Percentiles rank a stretch among this genome's conserved stretches.
Evolutionary conservation across 2,329 filamentous ascomycete species (phyloP).

Genomic region (Ceratocystis colombiana): DNA sequence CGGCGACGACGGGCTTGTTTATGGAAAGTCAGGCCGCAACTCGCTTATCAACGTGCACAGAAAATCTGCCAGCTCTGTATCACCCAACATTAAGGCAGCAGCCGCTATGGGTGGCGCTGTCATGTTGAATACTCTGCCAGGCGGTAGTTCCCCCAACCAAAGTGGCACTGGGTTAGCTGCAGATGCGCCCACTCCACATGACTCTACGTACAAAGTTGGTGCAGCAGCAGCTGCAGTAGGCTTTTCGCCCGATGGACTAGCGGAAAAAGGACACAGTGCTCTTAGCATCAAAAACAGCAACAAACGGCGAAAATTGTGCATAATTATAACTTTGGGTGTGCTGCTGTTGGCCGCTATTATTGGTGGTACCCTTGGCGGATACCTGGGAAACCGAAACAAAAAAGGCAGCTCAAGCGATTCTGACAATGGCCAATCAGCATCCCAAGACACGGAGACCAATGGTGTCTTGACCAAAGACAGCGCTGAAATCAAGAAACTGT

Average conservation of each 20-base stretch:
- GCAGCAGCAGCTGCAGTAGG: slow-evolving; percentile 18
- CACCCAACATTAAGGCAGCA: slow-evolving; percentile 38
- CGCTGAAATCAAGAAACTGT: slow-evolving; percentile 64
- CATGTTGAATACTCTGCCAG: slow-evolving; percentile 25
- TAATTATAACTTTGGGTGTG: slow-evolving; percentile 53
- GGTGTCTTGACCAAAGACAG: slow-evolving; percentile 67
- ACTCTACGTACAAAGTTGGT: neutral
- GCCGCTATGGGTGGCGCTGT: slow-evolving; percentile 36
- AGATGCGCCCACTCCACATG: neutral
- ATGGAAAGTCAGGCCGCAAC: slow-evolving; percentile 38
- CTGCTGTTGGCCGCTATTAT: slow-evolving; percentile 61
- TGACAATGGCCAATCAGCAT: slow-evolving; percentile 41
- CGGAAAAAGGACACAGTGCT: slow-evolving; percentile 30
- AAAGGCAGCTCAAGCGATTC: slow-evolving; percentile 26
- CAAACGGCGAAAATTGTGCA: slow-evolving; percentile 55
- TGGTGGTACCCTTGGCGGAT: slow-evolving; percentile 62
- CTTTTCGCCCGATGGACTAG: slow-evolving; percentile 36
- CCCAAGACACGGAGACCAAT: slow-evolving; percentile 50
- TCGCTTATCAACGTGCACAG: slow-evolving; percentile 47
- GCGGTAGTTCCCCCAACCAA: slow-evolving; percentile 18
- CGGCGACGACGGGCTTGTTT: slow-evolving; percentile 70
- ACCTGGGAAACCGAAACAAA: slow-evolving; percentile 48
- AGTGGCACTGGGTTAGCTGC: slow-evolving; percentile 13
- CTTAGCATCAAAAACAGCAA: neutral
- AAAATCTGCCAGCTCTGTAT: slow-evolving; percentile 32